Percentiles rank a stretch among this genome's conserved stretches.
phyloP scores from a whole-genome alignment of 192 early-diverging fungal species.

The Rhizophlyctis rosea region DNA sequence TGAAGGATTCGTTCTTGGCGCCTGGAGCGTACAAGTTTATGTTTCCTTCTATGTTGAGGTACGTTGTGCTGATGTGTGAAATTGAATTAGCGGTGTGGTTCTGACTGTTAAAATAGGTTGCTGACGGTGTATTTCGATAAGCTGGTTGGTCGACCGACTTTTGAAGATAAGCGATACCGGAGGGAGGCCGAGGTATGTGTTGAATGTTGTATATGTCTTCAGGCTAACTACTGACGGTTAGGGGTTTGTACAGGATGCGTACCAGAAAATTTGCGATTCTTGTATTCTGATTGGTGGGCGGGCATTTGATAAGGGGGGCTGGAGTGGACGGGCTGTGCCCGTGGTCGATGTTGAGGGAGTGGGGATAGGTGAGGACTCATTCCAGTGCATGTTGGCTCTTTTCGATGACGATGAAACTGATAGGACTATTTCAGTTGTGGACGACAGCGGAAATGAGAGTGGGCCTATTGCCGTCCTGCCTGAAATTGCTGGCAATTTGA shows the following conservation, averaged over 20 bases:
- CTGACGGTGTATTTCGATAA: constrained; percentile 54
- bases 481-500: constrained; percentile 13
- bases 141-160: constrained; percentile 38
- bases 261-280: constrained; percentile 50
- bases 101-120: constrained; percentile 42
- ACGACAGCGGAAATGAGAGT: not conserved
- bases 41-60: constrained; percentile 57
- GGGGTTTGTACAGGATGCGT: constrained; percentile 18
- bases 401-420: too few relatives aligned
- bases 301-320: constrained; percentile 70
- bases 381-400: too few relatives aligned
- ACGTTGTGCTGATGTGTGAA: constrained; percentile 2
- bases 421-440: not conserved
- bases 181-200: constrained; percentile 45
- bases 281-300: constrained; percentile 74
- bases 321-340: constrained; percentile 30
- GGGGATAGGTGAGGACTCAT: constrained; percentile 13
- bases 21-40: constrained; percentile 57
- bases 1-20: constrained; percentile 61
- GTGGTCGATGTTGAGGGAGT: not conserved
- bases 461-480: not conserved
- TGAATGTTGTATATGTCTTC: not conserved
- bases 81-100: too few relatives aligned
- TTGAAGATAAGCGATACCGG: constrained; percentile 63
- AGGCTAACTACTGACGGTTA: not conserved